Percentiles rank a stretch among this genome's conserved stretches.
These are phyloP conservation scores for Rhinocladiella mackenziei DNA, from an alignment of 2,329 filamentous ascomycete genomes.

Conservation along the genomic window DNA sequence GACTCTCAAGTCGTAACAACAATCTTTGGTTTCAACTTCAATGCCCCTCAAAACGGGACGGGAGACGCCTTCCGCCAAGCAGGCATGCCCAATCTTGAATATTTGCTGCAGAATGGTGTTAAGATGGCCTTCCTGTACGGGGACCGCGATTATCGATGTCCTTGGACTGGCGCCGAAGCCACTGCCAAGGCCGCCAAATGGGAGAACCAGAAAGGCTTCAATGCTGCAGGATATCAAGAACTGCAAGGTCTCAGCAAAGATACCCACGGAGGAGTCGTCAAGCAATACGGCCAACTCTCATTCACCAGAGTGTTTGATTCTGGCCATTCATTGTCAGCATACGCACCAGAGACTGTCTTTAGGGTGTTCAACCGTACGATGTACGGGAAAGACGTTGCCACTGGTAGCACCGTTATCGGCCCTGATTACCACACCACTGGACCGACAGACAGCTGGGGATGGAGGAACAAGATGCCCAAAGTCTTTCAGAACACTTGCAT, in stretches of 20 bases:
- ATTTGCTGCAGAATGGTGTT: slow-evolving; percentile 49
- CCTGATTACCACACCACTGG: slow-evolving; percentile 9
- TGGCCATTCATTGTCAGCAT: slow-evolving; percentile 50
- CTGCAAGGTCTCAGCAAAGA: slow-evolving; percentile 38
- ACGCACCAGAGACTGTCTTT: slow-evolving; percentile 54
- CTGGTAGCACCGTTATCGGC: slow-evolving; percentile 37
- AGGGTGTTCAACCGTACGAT: slow-evolving; percentile 53
- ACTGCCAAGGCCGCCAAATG: slow-evolving; percentile 50
- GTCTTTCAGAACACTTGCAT: slow-evolving; percentile 8
- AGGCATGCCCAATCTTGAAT: slow-evolving; percentile 38
- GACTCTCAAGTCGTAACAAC: slow-evolving; percentile 46
- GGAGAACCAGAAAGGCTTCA: slow-evolving; percentile 43
- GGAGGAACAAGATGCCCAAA: slow-evolving; percentile 14
- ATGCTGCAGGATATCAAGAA: slow-evolving; percentile 48
- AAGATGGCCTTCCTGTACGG: slow-evolving; percentile 52
- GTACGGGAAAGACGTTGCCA: slow-evolving; percentile 52
- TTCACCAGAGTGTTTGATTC: slow-evolving; percentile 48
- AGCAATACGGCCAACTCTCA: slow-evolving; percentile 48
- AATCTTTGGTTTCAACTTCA: slow-evolving; percentile 33
- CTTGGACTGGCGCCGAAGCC: slow-evolving; percentile 56
- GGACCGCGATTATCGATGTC: slow-evolving; percentile 52
- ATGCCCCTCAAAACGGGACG: slow-evolving; percentile 21
- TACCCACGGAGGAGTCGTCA: slow-evolving; percentile 43
- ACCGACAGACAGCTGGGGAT: slow-evolving; percentile 16
- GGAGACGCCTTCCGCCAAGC: slow-evolving; percentile 34